Conservation (phyloP, 768 basidiomycete species). For the Hemileccinum impolitum region DNA sequence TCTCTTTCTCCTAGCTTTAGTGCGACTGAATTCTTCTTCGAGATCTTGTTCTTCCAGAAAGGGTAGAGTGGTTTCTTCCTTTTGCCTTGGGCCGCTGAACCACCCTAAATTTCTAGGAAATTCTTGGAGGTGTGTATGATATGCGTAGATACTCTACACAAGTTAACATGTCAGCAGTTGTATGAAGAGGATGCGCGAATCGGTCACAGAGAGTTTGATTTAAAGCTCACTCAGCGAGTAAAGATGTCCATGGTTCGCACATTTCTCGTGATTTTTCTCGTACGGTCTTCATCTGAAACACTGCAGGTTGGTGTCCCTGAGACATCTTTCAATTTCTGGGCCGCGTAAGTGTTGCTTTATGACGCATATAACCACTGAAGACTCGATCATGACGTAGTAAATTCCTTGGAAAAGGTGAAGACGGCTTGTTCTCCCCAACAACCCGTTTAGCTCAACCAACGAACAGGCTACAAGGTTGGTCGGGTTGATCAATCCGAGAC, state of each 20-base stretch:
- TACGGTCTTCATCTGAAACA: neutral
- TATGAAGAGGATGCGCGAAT: slow-evolving; percentile 95
- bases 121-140: slow-evolving; percentile 61
- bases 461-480: slow-evolving; percentile 85
- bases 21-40: slow-evolving; percentile 9
- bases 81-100: neutral
- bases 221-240: slow-evolving; percentile 87
- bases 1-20: slow-evolving; percentile 9
- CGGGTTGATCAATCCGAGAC: slow-evolving; percentile 97
- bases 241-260: slow-evolving; percentile 95
- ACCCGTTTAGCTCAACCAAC: neutral
- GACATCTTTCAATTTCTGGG: slow-evolving; percentile 89
- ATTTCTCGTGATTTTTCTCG: neutral
- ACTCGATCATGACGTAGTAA: slow-evolving; percentile 44
- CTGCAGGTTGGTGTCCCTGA: slow-evolving; percentile 91
- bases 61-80: slow-evolving; percentile 48
- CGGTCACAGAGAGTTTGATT: slow-evolving; percentile 92
- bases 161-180: slow-evolving; percentile 37
- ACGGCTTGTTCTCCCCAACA: neutral
- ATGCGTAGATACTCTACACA: neutral
- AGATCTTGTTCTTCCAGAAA: slow-evolving; percentile 98
- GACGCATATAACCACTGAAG: slow-evolving; percentile 1
- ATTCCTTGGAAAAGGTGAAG: slow-evolving; percentile 63
- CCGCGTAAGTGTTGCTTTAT: slow-evolving; percentile 54
- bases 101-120: slow-evolving; percentile 48